Conservation (phyloP, 2,329 filamentous ascomycete genomes). For the Camillea tinctor region DNA sequence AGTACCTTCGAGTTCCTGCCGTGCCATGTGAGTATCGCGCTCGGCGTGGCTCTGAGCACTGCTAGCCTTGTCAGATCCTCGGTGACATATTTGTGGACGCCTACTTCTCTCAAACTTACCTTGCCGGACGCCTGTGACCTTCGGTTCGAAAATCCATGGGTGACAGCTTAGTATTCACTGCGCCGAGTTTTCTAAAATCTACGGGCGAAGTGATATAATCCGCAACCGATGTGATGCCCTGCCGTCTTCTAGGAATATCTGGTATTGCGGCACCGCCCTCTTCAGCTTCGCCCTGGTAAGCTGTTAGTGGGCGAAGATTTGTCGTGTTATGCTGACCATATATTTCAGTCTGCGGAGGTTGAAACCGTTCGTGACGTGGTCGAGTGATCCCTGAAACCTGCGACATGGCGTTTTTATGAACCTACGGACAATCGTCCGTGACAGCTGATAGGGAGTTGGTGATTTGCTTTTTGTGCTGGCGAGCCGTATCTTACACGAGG, state of each 20-base stretch:
- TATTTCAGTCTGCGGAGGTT: neutral
- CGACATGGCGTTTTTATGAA: conserved; percentile 3
- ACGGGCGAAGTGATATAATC: conserved; percentile 13
- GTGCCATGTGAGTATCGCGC: neutral
- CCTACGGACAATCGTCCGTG: neutral
- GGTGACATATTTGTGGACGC: neutral
- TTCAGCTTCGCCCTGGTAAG: conserved; percentile 12
- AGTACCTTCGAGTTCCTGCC: conserved; percentile 14
- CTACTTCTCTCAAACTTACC: conserved; percentile 1
- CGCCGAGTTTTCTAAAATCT: conserved; percentile 13
- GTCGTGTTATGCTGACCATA: conserved; percentile 1
- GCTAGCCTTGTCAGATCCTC: conserved; percentile 5
- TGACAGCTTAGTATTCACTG: conserved; percentile 6
- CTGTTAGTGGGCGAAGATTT: conserved; percentile 13
- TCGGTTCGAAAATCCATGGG: neutral
- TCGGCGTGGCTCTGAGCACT: conserved; percentile 6
- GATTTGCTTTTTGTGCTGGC: neutral
- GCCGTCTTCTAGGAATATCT: conserved; percentile 23
- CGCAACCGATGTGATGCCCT: conserved; percentile 7
- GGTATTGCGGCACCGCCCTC: conserved; percentile 18
- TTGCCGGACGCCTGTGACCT: neutral
- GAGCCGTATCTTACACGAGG: neutral
- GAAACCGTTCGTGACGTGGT: neutral
- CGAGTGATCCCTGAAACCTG: neutral
- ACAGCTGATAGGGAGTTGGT: neutral